These are phyloP conservation scores for Lagerstroemia speciosa DNA, from an alignment of 345 rosid genomes.

Conservation along the genomic window DNA sequence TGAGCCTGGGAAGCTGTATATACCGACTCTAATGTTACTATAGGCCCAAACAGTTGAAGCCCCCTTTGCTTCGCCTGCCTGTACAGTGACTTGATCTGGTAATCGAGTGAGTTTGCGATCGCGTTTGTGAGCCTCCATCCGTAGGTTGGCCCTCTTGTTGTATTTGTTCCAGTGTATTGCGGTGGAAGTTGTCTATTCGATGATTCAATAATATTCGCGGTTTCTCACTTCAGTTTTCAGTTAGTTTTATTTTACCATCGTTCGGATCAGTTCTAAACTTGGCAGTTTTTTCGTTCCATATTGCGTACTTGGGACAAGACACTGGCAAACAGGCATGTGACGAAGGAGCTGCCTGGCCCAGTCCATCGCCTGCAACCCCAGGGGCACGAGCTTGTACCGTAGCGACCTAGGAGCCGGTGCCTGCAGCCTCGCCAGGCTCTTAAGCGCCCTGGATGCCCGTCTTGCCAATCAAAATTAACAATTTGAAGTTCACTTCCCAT, in stretches of 20 bases:
- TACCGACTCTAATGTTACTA: constrained; percentile 1
- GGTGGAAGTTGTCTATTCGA: not conserved
- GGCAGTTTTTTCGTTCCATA: no score
- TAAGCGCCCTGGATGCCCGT: no score
- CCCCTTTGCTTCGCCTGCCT: constrained; percentile 6
- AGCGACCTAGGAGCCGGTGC: no score
- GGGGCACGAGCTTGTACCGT: no score
- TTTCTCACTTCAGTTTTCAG: not conserved
- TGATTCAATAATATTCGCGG: not conserved
- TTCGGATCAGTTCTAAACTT: not conserved
- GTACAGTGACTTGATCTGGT: constrained; percentile 24
- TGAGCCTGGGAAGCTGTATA: constrained; percentile 20
- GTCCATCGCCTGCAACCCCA: no score
- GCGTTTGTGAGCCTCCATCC: not conserved
- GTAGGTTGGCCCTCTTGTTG: not conserved
- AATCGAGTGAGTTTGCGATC: constrained; percentile 3
- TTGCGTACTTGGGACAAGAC: no score
- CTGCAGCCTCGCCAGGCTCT: no score
- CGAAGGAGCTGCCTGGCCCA: no score
- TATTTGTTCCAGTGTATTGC: not conserved
- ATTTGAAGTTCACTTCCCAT: no score
- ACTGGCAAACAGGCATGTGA: no score
- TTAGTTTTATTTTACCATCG: not conserved
- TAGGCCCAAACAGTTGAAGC: not conserved
- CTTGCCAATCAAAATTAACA: no score